Conservation (phyloP, 345 rosid species). For the Dovyalis caffra region DNA sequence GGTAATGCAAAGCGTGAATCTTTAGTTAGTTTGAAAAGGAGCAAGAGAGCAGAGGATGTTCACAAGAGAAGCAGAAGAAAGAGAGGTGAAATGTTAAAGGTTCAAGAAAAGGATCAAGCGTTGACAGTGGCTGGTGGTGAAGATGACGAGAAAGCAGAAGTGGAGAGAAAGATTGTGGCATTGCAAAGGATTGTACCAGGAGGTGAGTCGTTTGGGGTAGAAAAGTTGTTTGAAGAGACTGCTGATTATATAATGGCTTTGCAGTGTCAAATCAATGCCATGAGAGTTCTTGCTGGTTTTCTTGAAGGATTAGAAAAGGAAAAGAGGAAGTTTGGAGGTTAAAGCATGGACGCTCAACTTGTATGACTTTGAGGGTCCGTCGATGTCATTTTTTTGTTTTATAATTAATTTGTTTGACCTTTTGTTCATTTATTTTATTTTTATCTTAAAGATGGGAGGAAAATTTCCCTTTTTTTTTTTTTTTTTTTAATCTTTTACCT, state of each 20-base stretch:
- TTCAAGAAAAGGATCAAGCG: background rate
- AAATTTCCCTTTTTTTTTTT: background rate
- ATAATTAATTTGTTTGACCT: background rate
- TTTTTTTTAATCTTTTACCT: too few relatives aligned
- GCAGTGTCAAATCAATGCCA: constrained; percentile 59
- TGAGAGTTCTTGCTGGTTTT: constrained; percentile 48
- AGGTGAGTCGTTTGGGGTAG: constrained; percentile 55
- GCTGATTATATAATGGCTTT: constrained; percentile 63
- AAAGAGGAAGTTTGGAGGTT: constrained; percentile 55
- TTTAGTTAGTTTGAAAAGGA: constrained; percentile 20
- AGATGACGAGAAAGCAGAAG: constrained; percentile 34
- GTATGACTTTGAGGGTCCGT: background rate
- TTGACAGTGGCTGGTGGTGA: constrained; percentile 6
- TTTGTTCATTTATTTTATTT: background rate
- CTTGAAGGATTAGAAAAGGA: constrained; percentile 52
- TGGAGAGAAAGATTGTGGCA: constrained; percentile 55
- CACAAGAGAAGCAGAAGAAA: constrained; percentile 4
- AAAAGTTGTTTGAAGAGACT: constrained; percentile 65
- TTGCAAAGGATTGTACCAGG: constrained; percentile 80
- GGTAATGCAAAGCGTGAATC: constrained; percentile 4
- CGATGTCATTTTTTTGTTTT: background rate
- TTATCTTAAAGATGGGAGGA: background rate
- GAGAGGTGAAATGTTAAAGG: background rate
- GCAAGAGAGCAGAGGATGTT: background rate
- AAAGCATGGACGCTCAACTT: background rate